phyloP scores from a whole-genome alignment of 176 grass and related monocot species.

The Carex kokanica region DNA sequence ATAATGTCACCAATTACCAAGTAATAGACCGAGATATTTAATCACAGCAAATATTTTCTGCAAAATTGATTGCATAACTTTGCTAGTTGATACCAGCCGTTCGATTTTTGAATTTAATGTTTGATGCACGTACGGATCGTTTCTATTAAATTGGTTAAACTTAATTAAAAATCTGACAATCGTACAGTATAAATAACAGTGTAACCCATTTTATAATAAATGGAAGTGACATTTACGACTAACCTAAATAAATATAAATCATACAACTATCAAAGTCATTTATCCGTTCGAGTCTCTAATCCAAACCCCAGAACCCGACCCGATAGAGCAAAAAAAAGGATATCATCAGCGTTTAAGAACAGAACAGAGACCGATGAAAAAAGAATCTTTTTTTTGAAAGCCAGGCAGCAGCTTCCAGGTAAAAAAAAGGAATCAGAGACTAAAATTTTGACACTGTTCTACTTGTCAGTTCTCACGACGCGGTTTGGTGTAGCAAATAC shows the following conservation, averaged over 20 bases:
- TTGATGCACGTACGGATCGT: no score
- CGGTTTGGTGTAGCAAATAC: not conserved
- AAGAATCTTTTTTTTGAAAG: no score
- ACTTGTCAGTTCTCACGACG: not conserved
- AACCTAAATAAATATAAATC: not conserved
- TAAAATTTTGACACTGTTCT: not conserved
- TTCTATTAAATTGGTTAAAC: not conserved
- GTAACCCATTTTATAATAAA: not conserved
- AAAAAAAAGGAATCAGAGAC: no score
- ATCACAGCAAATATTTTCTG: no score
- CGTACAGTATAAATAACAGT: not conserved
- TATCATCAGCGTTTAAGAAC: not conserved
- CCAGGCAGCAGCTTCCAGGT: no score
- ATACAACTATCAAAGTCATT: not conserved
- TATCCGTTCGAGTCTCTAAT: not conserved
- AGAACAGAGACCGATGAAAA: not conserved
- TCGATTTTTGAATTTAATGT: no score
- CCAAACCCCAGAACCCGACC: not conserved
- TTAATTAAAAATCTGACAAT: not conserved
- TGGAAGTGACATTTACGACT: not conserved
- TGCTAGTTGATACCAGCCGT: no score
- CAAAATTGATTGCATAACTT: no score
- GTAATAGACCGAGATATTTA: no score
- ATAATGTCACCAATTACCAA: no score
- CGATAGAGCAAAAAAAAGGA: not conserved